Percentiles rank a stretch among this genome's conserved stretches.
Evolutionary conservation across 2,329 filamentous ascomycete species (phyloP).

Genomic region (Podosphaera fusca): DNA sequence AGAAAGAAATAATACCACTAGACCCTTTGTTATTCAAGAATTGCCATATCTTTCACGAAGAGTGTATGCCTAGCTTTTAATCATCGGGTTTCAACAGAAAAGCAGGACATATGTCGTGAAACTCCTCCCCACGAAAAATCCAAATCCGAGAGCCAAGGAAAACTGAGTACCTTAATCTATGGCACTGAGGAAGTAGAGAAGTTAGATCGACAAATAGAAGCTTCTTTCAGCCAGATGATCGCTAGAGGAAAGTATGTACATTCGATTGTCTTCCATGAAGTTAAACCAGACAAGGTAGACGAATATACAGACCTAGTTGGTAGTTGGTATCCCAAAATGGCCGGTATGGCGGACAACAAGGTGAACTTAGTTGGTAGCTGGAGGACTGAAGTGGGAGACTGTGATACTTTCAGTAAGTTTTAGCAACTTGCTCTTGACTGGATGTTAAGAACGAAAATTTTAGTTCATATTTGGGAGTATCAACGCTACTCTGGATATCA

Average conservation of each 20-base stretch:
- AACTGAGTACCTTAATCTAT: conserved; percentile 76
- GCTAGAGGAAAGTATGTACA: conserved; percentile 96
- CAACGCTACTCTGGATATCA: conserved; percentile 94
- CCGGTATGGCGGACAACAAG: conserved; percentile 64
- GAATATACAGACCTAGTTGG: conserved; percentile 84
- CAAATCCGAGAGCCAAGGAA: conserved; percentile 37
- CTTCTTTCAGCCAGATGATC: conserved; percentile 84
- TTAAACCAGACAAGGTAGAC: conserved; percentile 85
- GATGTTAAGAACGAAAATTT: conserved; percentile 18
- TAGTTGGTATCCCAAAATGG: conserved; percentile 80
- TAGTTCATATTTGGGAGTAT: conserved; percentile 99
- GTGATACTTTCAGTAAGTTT: conserved; percentile 76
- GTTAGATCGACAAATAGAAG: conserved; percentile 85
- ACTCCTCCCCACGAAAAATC: conserved; percentile 28
- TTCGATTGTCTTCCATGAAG: conserved; percentile 88
- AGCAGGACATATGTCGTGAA: too few relatives aligned
- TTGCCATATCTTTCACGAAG: conserved; percentile 18
- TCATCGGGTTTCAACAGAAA: too few relatives aligned
- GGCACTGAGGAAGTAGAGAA: conserved; percentile 88
- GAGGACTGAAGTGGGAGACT: conserved; percentile 93
- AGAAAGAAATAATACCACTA: conserved; percentile 45
- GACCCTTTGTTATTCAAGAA: too few relatives aligned
- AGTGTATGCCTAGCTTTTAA: too few relatives aligned
- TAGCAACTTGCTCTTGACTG: conserved; percentile 2
- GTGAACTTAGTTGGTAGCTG: conserved; percentile 94